These are phyloP conservation scores for Paratinospora sagittata DNA, from an alignment of 164 flowering plant species.

Conservation along the genomic window DNA sequence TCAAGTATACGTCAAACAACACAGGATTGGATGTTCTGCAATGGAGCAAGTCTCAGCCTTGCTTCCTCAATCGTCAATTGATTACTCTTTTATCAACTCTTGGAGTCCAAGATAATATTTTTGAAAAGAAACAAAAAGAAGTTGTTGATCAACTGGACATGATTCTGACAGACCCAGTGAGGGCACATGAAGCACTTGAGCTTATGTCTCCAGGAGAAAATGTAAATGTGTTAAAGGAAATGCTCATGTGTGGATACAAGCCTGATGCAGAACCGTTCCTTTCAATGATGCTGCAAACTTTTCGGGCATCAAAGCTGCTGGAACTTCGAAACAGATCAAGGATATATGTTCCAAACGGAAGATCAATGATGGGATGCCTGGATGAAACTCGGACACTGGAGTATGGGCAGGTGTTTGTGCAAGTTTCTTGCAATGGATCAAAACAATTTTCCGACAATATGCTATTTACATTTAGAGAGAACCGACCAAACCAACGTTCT, in stretches of 20 bases:
- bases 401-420: conserved; percentile 88
- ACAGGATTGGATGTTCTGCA: conserved; percentile 63
- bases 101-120: conserved; percentile 59
- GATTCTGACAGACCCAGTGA: conserved; percentile 50
- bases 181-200: conserved; percentile 60
- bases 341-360: conserved; percentile 60
- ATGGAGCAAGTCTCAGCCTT: conserved; percentile 76
- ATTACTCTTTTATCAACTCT: conserved; percentile 83
- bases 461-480: background rate
- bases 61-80: conserved; percentile 77
- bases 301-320: conserved; percentile 59
- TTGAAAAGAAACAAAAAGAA: conserved; percentile 62
- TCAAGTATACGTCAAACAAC: conserved; percentile 53
- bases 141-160: conserved; percentile 52
- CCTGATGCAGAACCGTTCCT: conserved; percentile 83
- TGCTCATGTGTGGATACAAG: conserved; percentile 72
- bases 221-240: conserved; percentile 57
- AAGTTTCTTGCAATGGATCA: conserved; percentile 35
- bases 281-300: conserved; percentile 75
- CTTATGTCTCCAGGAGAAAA: conserved; percentile 72
- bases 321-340: conserved; percentile 59
- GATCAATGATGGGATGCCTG: conserved; percentile 87
- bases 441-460: conserved; percentile 16
- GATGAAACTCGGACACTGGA: conserved; percentile 76
- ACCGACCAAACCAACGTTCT: conserved; percentile 9